These are phyloP conservation scores for Fragosphaeria purpurea DNA, from an alignment of 2,329 filamentous ascomycete species.

Conservation along the genomic window DNA sequence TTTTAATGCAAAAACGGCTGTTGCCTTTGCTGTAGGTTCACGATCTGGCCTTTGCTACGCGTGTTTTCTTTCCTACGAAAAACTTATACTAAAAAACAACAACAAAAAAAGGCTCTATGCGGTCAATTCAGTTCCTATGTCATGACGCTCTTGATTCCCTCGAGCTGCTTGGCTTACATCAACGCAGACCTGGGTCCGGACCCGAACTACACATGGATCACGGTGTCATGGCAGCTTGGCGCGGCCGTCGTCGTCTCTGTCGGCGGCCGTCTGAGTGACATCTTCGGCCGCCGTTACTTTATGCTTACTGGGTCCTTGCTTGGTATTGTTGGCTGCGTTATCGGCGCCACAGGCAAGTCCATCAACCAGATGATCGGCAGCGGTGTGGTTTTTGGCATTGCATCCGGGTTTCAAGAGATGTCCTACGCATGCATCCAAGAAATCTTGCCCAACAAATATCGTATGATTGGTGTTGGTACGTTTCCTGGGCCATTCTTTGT, in stretches of 20 bases:
- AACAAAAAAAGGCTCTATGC: too few species aligned
- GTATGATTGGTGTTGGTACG: neutral
- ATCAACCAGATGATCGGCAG: neutral
- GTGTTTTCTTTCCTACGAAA: too few species aligned
- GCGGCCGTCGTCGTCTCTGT: slow-evolving; percentile 13
- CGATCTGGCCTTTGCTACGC: too few species aligned
- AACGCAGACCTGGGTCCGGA: slow-evolving; percentile 24
- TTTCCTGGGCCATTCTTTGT: too few species aligned
- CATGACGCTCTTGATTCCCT: slow-evolving; percentile 17
- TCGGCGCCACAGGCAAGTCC: neutral
- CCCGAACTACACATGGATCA: slow-evolving; percentile 23
- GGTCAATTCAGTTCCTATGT: slow-evolving; percentile 6
- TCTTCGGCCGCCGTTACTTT: neutral
- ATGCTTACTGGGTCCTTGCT: neutral
- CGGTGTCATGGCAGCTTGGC: slow-evolving; percentile 20
- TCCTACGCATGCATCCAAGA: slow-evolving; percentile 23
- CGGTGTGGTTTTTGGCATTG: neutral
- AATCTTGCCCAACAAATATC: neutral
- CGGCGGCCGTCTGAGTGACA: neutral
- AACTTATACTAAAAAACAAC: too few species aligned
- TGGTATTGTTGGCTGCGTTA: neutral
- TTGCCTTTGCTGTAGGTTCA: too few species aligned
- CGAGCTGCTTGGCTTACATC: slow-evolving; percentile 21
- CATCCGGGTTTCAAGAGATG: slow-evolving; percentile 1
- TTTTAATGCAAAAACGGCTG: too few species aligned